Evolutionary conservation across 2,329 filamentous ascomycete genomes (phyloP), one percentile per base, ranked within the genome.

Genomic region (Paecilomyces sp.): DNA sequence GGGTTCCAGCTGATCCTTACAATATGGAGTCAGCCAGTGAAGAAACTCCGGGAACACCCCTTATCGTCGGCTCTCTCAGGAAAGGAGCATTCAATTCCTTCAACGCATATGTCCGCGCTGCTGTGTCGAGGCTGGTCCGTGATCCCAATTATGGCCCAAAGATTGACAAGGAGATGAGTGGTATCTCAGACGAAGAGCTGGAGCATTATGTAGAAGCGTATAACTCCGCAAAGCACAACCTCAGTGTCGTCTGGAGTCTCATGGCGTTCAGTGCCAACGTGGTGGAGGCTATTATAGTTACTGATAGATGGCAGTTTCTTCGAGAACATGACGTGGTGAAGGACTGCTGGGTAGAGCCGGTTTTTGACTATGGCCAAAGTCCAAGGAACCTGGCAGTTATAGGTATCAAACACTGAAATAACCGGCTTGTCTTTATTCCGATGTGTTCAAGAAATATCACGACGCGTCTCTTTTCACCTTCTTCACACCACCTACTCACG

Each of bases 251-350:
- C 61, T 99, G 94, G 94, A 91, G 86, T 66, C 74, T 99, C 68
- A 99, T 99, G 93, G 92, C 94, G 0, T 97, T 96, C 68, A 95
- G 91, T 72, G 92, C 93, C 2, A 86, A 86, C 22, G 88, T 96
- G 3, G 87, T 95, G 2, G 94, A 99, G 79, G 91, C 91, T 33
- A 79, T 95, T 61, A 93, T 99, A 67, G 91, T 96, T 57, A 85
- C 88, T 54, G 94, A 99, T 79, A 83, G 94, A 54, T 99, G 91
- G 90, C 78, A 90, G 62, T 99, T 88, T 77, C 78, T 99, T 65
- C 83, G 80, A 60, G 93, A 99, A 77, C 90, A 96, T 56, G 83
- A 88, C 51, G 77, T 88, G 6, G 87, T 92, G 53, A 78, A 83
- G 64, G 83, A 89, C 64, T 89, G 87, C 61, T 99, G 94, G 94